Base-by-base conservation (phyloP, 2,329 filamentous ascomycete genomes). In the Periconia macrospinosa region DNA sequence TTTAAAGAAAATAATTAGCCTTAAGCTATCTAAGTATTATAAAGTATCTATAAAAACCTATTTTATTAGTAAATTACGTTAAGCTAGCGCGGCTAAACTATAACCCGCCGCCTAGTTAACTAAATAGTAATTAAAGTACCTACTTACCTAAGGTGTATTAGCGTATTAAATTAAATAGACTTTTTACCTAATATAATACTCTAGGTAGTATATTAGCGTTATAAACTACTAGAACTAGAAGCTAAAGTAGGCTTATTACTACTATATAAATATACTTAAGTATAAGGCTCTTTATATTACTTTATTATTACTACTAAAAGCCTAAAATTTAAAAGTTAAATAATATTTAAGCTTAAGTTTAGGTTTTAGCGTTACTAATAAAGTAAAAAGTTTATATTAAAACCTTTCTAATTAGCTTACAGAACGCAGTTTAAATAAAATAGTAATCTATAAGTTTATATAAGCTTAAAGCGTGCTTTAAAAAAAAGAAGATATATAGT, bases 211-310 rank as follows among this genome's bases (percentile, higher is more conserved):
- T 59, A 49, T 47, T 11, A 23, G 52, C 43, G 47, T 59, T 30
- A 59, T 40, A 52, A 41, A 53, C 15, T 30, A 44, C 6, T 6
- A 23, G 23, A 54, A 48, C 10, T n/a, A 52, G 54, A 37, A 30
- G 49, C 51, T 51, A 33, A 47, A 57, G 51, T 30, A 33, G 37
- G 30, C 42, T 37, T 30, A 46, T 51, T 15, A 49, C 33, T 44
- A 11, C 30, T 45, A 45, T 41, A 58, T 47, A 30, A 42, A 44
- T 35, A 17, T n/a, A 23, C 49, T 56, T 53, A 17, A 48, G 50
- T 47, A 33, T 51, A n/a, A 54, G 55, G 49, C 55, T 56, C n/a
- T 27, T 48, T 56, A 30, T 23, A 60, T 45, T 46, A 27, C 47
- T 44, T 47, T 20, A 52, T 45, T 37, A 19, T 55, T 44, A 30